Evolutionary conservation across 2,329 filamentous ascomycete species (phyloP).

Genomic region (Ophiostoma fasciatum): DNA sequence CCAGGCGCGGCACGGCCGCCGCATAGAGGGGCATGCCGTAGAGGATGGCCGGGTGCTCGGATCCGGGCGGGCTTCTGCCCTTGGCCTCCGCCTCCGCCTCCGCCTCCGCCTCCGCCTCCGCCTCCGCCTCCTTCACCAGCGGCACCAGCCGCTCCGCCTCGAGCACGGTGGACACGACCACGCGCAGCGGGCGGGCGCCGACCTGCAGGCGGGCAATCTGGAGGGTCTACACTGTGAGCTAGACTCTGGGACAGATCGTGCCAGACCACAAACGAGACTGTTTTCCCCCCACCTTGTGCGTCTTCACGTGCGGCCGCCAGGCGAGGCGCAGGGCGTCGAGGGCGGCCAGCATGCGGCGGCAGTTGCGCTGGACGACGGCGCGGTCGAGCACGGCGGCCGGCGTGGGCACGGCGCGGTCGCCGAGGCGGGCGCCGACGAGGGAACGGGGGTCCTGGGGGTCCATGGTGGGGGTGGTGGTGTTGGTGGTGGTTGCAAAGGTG

Average conservation of each 20-base stretch:
- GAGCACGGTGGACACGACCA: slow-evolving; percentile 60
- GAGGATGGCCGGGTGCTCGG: no score
- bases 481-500: neutral
- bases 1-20: slow-evolving; percentile 44
- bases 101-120: no score
- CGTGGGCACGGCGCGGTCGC: slow-evolving; percentile 40
- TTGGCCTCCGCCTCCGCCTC: no score
- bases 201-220: slow-evolving; percentile 13
- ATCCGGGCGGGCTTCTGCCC: no score
- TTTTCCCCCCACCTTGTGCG: no score
- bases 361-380: slow-evolving; percentile 52
- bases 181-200: slow-evolving; percentile 25
- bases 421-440: slow-evolving; percentile 41
- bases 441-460: slow-evolving; percentile 2
- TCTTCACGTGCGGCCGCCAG: slow-evolving; percentile 70
- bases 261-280: no score
- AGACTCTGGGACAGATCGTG: no score
- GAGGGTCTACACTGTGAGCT: no score
- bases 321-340: slow-evolving; percentile 41
- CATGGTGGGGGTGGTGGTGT: no score
- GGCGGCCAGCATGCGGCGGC: slow-evolving; percentile 54
- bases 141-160: slow-evolving; percentile 56
- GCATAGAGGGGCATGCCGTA: slow-evolving; percentile 58
- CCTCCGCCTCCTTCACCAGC: slow-evolving; percentile 44
- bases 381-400: slow-evolving; percentile 56